A percentile compares a stretch with the other conserved stretches of the same genome.
Conservation (phyloP, 257 asterid genomes). For the Schizonepeta tenuifolia region DNA sequence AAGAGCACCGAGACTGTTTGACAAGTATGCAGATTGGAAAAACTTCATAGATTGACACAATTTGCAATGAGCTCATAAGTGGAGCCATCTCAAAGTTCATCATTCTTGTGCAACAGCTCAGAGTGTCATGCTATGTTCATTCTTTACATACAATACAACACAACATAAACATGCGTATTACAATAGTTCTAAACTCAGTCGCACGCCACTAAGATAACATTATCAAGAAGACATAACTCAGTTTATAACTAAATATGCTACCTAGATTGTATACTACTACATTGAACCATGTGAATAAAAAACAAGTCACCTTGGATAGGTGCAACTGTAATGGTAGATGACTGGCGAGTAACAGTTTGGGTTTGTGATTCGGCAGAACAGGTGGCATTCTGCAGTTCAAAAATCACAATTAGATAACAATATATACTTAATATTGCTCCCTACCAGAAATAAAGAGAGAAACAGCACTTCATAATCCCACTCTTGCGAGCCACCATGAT, state of each 20-base stretch:
- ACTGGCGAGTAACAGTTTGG: constrained; percentile 81
- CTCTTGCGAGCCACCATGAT: not conserved
- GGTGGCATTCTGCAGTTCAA: constrained; percentile 65
- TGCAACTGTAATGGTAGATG: constrained; percentile 89
- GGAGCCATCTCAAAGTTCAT: not conserved
- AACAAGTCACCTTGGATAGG: constrained; percentile 68
- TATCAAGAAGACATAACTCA: not conserved
- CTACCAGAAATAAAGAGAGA: not conserved
- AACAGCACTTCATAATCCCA: not conserved
- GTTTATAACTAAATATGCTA: not conserved
- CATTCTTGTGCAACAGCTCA: not conserved
- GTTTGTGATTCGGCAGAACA: constrained; percentile 77
- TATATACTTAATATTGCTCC: constrained; percentile 7
- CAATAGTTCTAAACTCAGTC: not conserved
- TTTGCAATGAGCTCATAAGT: not conserved
- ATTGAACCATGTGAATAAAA: constrained; percentile 17
- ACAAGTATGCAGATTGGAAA: not conserved
- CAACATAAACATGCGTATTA: not conserved
- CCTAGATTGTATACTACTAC: not conserved
- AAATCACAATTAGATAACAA: constrained; percentile 21
- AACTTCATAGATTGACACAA: not conserved
- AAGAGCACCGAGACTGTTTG: not conserved
- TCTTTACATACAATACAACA: not conserved
- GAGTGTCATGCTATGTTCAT: not conserved
- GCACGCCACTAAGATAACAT: not conserved